Conservation (phyloP, 2,329 filamentous ascomycete genomes). For the Talaromyces sp. region DNA sequence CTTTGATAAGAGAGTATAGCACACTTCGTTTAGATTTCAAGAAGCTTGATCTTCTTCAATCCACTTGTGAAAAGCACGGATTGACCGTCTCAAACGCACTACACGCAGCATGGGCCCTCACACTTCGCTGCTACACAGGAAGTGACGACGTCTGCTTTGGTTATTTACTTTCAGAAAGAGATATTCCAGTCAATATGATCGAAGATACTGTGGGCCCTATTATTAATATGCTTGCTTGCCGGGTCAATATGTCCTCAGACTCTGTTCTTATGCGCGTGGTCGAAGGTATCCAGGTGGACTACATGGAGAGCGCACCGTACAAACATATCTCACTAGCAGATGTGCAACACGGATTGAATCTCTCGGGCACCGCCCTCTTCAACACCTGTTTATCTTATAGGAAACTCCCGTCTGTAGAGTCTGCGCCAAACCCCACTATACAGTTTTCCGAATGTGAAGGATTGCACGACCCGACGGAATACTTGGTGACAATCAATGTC, state of each 20-base stretch:
- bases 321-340: slow-evolving; percentile 46
- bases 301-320: slow-evolving; percentile 45
- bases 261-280: slow-evolving; percentile 38
- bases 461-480: slow-evolving; percentile 50
- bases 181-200: slow-evolving; percentile 38
- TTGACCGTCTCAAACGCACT: slow-evolving; percentile 49
- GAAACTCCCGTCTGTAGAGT: slow-evolving; percentile 35
- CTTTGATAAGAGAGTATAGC: slow-evolving; percentile 3
- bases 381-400: slow-evolving; percentile 51
- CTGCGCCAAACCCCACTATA: slow-evolving; percentile 28
- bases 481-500: slow-evolving; percentile 48
- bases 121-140: slow-evolving; percentile 16
- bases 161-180: slow-evolving; percentile 43
- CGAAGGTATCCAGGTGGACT: slow-evolving; percentile 45
- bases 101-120: slow-evolving; percentile 18
- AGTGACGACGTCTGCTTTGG: slow-evolving; percentile 40
- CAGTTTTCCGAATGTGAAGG: slow-evolving; percentile 38
- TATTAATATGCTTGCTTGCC: slow-evolving; percentile 47
- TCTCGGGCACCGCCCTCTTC: slow-evolving; percentile 41
- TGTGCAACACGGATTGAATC: slow-evolving; percentile 45
- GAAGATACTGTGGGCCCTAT: slow-evolving; percentile 47
- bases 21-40: slow-evolving; percentile 15
- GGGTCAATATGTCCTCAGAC: slow-evolving; percentile 37
- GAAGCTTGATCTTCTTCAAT: slow-evolving; percentile 32
- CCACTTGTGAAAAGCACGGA: slow-evolving; percentile 41